Base-by-base conservation (phyloP, 495 filamentous ascomycete genomes). In the Annulohypoxylon maeteangense region DNA sequence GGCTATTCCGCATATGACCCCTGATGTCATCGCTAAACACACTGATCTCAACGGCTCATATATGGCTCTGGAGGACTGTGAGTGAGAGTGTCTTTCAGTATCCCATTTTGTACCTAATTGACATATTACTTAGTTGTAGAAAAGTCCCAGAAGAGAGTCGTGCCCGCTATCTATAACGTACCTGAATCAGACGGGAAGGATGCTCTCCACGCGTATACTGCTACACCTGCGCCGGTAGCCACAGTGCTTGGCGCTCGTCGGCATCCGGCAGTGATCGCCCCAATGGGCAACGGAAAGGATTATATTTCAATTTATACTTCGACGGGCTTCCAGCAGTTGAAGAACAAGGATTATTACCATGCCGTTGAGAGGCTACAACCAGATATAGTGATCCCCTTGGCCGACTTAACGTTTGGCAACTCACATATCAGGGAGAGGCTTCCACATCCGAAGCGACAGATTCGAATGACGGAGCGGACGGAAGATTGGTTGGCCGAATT, bases 31-130 rank as follows among this genome's bases (percentile, higher is more conserved):
- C 68, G 78, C 80, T 25, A 87, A 89, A 36, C 85, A 91, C 68
- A 88, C 90, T 6, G 74, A 86, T 5, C 83, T 94, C 44, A 80
- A 79, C 18, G 92, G 91, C 51, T 82, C 93, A 23, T 97, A 95
- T 78, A 82, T 93, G 62, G 93, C 91, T 11, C 79, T 98, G 11
- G 95, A 99, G 86, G 96, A 99, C 79, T 99, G 95, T 98, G 82
- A 82, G 90, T 86, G 27, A 45, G 11, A 4, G 1, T 2, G 18
- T 14, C 5, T 7, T 20, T 8, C 31, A 38, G 48, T 29, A 36
- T 16, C 38, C 11, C 61, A 18, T 88, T 3, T 69, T 89, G 36
- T 87, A 47, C 86, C 72, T 78, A 1, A 6, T 55, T 74, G 60
- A 74, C 57, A 53, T 14, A 12, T n/a, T 12, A 83, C 4, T 72